A percentile compares a stretch with the other conserved stretches of the same genome.
phyloP scores from a whole-genome alignment of 495 filamentous ascomycete species.

The Podospora pseudoanserina region DNA sequence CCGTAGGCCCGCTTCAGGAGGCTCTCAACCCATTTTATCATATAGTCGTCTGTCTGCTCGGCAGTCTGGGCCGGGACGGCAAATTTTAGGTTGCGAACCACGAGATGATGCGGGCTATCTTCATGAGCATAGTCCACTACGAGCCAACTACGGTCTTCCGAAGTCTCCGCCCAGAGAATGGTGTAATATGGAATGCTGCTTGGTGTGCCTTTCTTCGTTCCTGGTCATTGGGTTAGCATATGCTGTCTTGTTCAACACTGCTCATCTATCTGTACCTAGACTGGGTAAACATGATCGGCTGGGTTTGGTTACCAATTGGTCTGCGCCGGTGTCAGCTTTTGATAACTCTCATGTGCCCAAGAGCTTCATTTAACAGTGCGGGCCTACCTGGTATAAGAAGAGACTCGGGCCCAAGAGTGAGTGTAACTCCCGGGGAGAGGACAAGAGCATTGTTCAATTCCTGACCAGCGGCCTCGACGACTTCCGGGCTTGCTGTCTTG shows the following conservation, averaged over 20 bases:
- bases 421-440: conserved; percentile 26
- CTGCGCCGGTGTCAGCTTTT: conserved; percentile 14
- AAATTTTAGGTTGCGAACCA: conserved; percentile 26
- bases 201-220: conserved; percentile 13
- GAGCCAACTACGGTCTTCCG: conserved; percentile 54
- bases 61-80: conserved; percentile 15
- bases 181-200: conserved; percentile 69
- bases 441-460: conserved; percentile 20
- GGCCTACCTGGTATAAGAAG: conserved; percentile 24
- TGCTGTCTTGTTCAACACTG: conserved; percentile 7
- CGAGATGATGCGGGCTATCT: conserved; percentile 19
- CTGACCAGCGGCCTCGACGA: neutral
- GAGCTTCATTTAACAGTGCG: neutral
- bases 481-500: neutral
- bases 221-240: neutral
- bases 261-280: conserved; percentile 18
- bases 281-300: conserved; percentile 21
- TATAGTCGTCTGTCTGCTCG: conserved; percentile 43
- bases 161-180: conserved; percentile 72
- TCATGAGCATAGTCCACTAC: conserved; percentile 68
- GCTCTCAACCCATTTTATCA: conserved; percentile 57
- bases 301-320: conserved; percentile 20
- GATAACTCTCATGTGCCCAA: neutral
- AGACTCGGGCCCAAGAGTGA: conserved; percentile 23
- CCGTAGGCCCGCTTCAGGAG: conserved; percentile 72